Conservation (phyloP, 1,139 yeast species). For the Suzukiozyma palmioleophila region DNA sequence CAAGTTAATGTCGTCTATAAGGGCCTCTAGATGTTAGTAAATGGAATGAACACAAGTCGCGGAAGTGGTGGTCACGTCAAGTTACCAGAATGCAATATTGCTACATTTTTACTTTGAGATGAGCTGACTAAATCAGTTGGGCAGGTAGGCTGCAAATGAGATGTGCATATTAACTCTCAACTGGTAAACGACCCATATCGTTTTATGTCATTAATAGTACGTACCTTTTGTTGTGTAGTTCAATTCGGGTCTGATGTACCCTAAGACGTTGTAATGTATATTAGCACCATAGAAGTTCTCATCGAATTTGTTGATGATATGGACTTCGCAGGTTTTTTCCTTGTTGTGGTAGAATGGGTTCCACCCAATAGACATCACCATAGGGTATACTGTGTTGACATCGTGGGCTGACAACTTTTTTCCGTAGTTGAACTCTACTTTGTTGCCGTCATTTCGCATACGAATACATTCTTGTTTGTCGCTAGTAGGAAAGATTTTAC, state of each 20-base stretch:
- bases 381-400: constrained; percentile 54
- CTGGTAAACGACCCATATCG: too few relatives aligned
- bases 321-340: constrained; percentile 80
- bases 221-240: constrained; percentile 63
- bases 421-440: constrained; percentile 62
- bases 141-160: too few relatives aligned
- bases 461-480: constrained; percentile 9
- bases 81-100: too few relatives aligned
- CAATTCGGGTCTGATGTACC: constrained; percentile 88
- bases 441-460: constrained; percentile 33
- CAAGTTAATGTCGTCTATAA: constrained; percentile 75
- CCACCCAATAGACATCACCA: constrained; percentile 96
- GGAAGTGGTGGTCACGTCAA: too few relatives aligned
- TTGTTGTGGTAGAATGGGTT: constrained; percentile 87
- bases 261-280: constrained; percentile 66
- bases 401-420: constrained; percentile 32
- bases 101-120: too few relatives aligned
- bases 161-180: too few relatives aligned
- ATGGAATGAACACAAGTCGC: too few relatives aligned
- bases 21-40: constrained; percentile 49
- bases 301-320: constrained; percentile 70
- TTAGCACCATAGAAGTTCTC: constrained; percentile 78
- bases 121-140: too few relatives aligned
- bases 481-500: constrained; percentile 33
- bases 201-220: not conserved